phyloP scores from a whole-genome alignment of 768 basidiomycete species.

The Tulasnella sp. region DNA sequence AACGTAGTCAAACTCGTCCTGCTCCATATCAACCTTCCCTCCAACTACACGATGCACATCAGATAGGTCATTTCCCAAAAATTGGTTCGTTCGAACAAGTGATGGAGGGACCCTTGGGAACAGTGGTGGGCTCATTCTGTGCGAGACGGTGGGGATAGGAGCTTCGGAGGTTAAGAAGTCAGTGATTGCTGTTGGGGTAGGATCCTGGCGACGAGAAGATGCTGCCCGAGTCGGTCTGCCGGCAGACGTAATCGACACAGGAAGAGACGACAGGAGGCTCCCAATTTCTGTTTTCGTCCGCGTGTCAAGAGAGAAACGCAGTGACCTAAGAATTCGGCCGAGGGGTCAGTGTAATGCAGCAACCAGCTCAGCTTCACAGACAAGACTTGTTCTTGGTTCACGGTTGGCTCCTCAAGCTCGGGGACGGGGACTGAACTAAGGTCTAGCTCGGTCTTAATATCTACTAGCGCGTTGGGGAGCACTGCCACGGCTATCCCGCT shows the following conservation, averaged over 20 bases:
- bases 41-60: neutral
- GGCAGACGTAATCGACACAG: neutral
- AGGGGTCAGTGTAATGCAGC: neutral
- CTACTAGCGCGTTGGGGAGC: neutral
- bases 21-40: neutral
- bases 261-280: slow-evolving; percentile 2
- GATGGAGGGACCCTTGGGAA: neutral
- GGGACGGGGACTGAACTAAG: neutral
- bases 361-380: neutral
- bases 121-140: slow-evolving; percentile 1
- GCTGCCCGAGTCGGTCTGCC: neutral
- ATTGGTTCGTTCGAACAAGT: neutral
- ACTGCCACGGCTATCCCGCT: neutral
- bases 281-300: neutral
- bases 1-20: neutral
- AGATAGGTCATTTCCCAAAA: neutral
- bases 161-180: neutral
- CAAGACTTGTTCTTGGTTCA: slow-evolving; percentile 21
- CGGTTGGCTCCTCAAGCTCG: neutral
- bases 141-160: neutral
- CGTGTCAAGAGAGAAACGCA: neutral
- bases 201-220: neutral
- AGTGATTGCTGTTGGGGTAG: neutral
- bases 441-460: neutral
- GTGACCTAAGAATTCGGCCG: neutral